Evolutionary conservation across 2,329 filamentous ascomycete genomes (phyloP).

Genomic region (Xylariaceae sp.): DNA sequence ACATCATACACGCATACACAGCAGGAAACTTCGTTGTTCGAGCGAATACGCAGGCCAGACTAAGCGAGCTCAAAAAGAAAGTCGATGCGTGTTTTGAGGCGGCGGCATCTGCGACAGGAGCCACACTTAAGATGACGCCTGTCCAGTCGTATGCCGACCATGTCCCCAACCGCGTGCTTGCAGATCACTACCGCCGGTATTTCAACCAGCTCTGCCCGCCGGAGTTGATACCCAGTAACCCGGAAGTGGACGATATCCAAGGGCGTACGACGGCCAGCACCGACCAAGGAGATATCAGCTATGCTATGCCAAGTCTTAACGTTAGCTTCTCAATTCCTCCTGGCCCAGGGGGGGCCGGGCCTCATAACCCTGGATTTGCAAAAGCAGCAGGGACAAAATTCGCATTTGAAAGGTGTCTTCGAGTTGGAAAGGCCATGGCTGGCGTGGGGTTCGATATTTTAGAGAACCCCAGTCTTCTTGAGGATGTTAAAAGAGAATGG

Average conservation of each 20-base stretch:
- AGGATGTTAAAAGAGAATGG: conserved; percentile 50
- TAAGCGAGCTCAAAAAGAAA: conserved; percentile 48
- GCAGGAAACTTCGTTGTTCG: conserved; percentile 42
- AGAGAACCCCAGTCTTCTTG: conserved; percentile 48
- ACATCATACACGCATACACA: conserved; percentile 59
- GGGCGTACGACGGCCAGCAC: conserved; percentile 59
- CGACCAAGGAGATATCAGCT: conserved; percentile 65
- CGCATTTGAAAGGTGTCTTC: conserved; percentile 53
- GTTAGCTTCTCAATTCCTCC: conserved; percentile 58
- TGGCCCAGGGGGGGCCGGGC: conserved; percentile 50
- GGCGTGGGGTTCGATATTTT: conserved; percentile 56
- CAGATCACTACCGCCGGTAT: conserved; percentile 50
- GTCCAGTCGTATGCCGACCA: conserved; percentile 58
- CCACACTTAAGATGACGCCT: conserved; percentile 50
- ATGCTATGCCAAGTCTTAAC: conserved; percentile 61
- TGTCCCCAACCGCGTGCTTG: conserved; percentile 59
- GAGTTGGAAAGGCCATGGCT: conserved; percentile 55
- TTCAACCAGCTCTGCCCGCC: conserved; percentile 49
- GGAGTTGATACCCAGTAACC: conserved; percentile 43
- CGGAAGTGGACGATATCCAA: conserved; percentile 48
- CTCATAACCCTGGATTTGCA: conserved; percentile 61
- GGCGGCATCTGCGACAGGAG: conserved; percentile 56
- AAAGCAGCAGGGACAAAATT: conserved; percentile 54
- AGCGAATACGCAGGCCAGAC: conserved; percentile 43
- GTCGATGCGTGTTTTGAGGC: conserved; percentile 55